A percentile compares a stretch with the other conserved stretches of the same genome.
phyloP scores from a whole-genome alignment of 352 stramenopile species.

The Pythium folliculosum region DNA sequence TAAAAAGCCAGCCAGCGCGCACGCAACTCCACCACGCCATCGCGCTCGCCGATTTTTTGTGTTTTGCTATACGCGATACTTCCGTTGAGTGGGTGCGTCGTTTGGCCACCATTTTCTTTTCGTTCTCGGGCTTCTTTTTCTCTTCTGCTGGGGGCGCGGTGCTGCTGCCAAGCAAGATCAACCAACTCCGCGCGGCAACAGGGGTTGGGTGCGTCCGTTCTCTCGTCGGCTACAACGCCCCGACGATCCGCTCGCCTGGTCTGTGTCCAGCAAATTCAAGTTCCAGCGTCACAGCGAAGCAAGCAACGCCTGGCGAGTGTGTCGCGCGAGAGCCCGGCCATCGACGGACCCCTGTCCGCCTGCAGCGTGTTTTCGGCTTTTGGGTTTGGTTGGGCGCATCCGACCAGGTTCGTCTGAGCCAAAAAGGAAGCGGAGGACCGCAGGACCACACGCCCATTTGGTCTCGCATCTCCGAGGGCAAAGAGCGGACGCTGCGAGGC shows the following conservation, averaged over 20 bases:
- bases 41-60: not conserved
- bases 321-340: not conserved
- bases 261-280: constrained; percentile 24
- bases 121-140: not conserved
- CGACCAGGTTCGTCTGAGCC: constrained; percentile 6
- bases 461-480: constrained; percentile 28
- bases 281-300: constrained; percentile 20
- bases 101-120: constrained; percentile 6
- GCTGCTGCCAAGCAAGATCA: not conserved
- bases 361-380: not conserved
- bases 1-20: constrained; percentile 11
- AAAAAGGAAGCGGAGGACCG: not conserved
- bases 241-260: constrained; percentile 20
- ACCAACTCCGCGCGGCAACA: not conserved
- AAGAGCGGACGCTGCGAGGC: constrained; percentile 19
- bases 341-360: not conserved
- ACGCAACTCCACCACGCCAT: not conserved
- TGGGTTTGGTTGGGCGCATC: not conserved
- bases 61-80: not conserved
- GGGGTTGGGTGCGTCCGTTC: constrained; percentile 22
- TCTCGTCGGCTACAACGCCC: constrained; percentile 21
- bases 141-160: not conserved
- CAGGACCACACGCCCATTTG: constrained; percentile 20
- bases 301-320: constrained; percentile 7
- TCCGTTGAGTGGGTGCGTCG: constrained; percentile 1